Evolutionary conservation across 345 rosid species (phyloP).

Genomic region (Reutealis trisperma): DNA sequence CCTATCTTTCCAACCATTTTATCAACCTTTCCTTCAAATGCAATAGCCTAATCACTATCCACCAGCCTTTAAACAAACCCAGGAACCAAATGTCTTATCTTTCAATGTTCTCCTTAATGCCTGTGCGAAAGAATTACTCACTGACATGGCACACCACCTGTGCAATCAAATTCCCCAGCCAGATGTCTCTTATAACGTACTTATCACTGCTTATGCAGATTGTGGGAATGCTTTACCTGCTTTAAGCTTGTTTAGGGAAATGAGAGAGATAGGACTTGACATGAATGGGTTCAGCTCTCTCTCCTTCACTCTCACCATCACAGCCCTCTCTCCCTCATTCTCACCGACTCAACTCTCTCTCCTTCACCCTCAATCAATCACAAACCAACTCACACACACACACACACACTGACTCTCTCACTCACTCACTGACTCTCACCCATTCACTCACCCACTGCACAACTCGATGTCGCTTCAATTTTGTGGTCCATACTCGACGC

Average conservation of each 20-base stretch:
- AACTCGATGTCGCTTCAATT: too few species aligned
- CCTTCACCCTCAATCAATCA: too few species aligned
- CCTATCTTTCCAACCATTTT: slow-evolving; percentile 88
- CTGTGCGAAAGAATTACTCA: slow-evolving; percentile 46
- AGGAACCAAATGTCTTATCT: slow-evolving; percentile 67
- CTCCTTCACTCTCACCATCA: too few species aligned
- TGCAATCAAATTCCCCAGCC: slow-evolving; percentile 81
- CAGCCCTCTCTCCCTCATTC: too few species aligned
- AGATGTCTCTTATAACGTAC: slow-evolving; percentile 75
- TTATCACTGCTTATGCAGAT: slow-evolving; percentile 72
- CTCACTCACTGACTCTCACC: too few species aligned
- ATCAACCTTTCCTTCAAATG: slow-evolving; percentile 84
- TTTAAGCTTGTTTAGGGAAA: slow-evolving; percentile 49
- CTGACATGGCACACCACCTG: slow-evolving; percentile 54
- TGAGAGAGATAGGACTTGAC: slow-evolving; percentile 53
- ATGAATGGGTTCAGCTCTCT: slow-evolving; percentile 63
- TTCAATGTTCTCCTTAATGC: slow-evolving; percentile 67
- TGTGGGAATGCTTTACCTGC: slow-evolving; percentile 47
- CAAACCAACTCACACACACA: too few species aligned
- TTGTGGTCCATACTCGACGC: too few species aligned
- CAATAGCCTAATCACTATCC: slow-evolving; percentile 53
- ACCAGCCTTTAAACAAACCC: slow-evolving; percentile 49
- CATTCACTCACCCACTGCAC: too few species aligned
- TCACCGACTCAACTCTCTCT: too few species aligned
- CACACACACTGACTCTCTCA: too few species aligned